phyloP scores from a whole-genome alignment of 768 basidiomycete genomes.

The Agaricus subrufescens region DNA sequence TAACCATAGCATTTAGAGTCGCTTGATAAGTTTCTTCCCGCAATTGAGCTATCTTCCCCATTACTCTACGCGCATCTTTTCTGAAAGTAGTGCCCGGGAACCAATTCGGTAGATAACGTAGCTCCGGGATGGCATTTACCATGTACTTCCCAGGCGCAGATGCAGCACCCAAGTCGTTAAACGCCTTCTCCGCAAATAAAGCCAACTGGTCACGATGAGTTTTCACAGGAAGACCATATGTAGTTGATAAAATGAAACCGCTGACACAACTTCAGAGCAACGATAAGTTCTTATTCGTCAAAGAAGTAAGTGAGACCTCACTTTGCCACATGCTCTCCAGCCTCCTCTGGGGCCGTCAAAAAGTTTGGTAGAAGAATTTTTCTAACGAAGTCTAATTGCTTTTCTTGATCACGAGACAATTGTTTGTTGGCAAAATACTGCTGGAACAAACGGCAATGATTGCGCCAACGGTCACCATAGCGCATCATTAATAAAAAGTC shows the following conservation, averaged over 20 bases:
- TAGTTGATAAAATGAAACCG: conserved; percentile 15
- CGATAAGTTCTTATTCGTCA: too few species aligned
- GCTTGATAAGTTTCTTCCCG: background rate
- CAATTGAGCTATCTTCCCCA: background rate
- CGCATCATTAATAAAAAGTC: conserved; percentile 4
- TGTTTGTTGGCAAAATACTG: conserved; percentile 2
- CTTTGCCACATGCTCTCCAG: background rate
- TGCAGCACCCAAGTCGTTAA: conserved; percentile 13
- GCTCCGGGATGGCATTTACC: conserved; percentile 17
- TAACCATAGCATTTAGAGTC: conserved; percentile 6
- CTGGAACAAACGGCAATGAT: conserved; percentile 12
- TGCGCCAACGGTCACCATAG: conserved; percentile 10
- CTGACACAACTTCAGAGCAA: conserved; percentile 9
- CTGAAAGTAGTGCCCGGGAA: conserved; percentile 29
- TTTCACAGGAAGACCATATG: conserved; percentile 23
- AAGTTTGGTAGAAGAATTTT: conserved; percentile 4
- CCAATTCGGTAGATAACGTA: conserved; percentile 24
- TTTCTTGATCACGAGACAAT: conserved; percentile 8
- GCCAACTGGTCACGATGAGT: conserved; percentile 20
- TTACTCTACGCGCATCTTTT: conserved; percentile 21
- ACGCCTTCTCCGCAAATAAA: conserved; percentile 12
- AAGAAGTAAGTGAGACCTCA: background rate
- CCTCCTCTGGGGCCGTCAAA: background rate
- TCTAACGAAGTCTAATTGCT: conserved; percentile 11
- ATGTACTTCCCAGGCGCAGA: conserved; percentile 14